Conservation (phyloP, 208 protist species). For the Herpetomonas samuelpessoai region DNA sequence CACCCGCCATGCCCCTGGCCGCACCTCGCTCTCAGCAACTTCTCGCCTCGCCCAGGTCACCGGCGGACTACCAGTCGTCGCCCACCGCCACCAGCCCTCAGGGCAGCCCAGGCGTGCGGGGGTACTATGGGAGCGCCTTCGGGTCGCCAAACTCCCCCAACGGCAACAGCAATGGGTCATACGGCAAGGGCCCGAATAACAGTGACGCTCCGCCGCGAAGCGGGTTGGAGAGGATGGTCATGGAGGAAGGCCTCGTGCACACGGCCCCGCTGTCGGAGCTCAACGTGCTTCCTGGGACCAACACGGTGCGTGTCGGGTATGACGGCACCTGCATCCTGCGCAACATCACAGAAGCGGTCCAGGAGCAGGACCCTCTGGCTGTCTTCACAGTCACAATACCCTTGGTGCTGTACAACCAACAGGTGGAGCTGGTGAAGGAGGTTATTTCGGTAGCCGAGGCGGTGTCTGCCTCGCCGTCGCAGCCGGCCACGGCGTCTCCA, state of each 20-base stretch:
- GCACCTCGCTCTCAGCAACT: neutral
- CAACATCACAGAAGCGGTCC: constrained; percentile 27
- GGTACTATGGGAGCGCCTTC: neutral
- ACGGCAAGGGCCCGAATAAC: neutral
- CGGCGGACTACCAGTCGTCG: neutral
- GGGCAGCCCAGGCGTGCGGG: neutral
- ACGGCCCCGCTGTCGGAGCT: constrained; percentile 26
- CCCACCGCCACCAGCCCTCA: neutral
- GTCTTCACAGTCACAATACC: constrained; percentile 37
- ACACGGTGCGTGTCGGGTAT: constrained; percentile 29
- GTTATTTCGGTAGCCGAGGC: neutral
- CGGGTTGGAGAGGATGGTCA: constrained; percentile 13
- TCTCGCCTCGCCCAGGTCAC: neutral
- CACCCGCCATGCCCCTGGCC: neutral
- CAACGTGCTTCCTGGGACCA: constrained; percentile 16
- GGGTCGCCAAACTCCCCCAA: neutral
- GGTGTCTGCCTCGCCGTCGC: no score
- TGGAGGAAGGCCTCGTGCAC: constrained; percentile 27
- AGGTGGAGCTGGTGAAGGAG: constrained; percentile 12
- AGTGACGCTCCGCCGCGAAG: constrained; percentile 7
- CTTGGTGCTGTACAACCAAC: constrained; percentile 27
- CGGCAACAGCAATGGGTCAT: neutral
- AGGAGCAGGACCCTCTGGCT: constrained; percentile 33
- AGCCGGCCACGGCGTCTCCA: neutral
- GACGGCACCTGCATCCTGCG: constrained; percentile 42